Percentiles rank a stretch among this genome's conserved stretches.
Conservation (phyloP, 2,329 filamentous ascomycete species). For the Fusarium udum region DNA sequence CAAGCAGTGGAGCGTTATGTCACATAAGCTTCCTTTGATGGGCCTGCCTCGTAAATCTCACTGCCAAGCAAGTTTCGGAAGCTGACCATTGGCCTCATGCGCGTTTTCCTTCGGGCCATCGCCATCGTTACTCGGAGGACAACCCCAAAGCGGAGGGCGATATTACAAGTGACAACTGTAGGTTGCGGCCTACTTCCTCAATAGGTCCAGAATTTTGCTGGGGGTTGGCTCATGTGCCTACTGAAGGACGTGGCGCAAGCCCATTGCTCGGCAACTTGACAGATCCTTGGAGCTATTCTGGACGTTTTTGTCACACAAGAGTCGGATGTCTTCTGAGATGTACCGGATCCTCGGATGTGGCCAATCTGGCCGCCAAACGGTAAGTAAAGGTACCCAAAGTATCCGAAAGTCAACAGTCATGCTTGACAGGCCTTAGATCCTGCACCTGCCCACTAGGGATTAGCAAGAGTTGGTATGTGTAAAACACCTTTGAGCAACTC, state of each 20-base stretch:
- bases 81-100: not conserved
- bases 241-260: not conserved
- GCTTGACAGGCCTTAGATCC: not conserved
- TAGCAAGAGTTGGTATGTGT: rapidly evolving
- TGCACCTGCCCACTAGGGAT: not conserved
- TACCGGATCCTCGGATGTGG: not conserved
- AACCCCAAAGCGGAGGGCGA: not conserved
- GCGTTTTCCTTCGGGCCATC: not conserved
- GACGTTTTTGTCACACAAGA: rapidly evolving
- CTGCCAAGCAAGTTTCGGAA: not conserved
- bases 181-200: no score
- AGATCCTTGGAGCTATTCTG: rapidly evolving
- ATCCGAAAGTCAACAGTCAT: not conserved
- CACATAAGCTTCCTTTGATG: not conserved
- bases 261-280: not conserved
- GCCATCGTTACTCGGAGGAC: rapidly evolving
- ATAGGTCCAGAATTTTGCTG: no score
- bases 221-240: not conserved
- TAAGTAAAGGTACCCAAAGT: not conserved
- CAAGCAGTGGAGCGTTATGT: not conserved
- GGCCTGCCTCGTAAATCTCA: not conserved
- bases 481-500: rapidly evolving
- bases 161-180: not conserved
- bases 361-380: rapidly evolving
- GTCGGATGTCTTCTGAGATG: rapidly evolving